Conservation (phyloP, 495 filamentous ascomycete genomes). For the Lasiosphaeria ovina region DNA sequence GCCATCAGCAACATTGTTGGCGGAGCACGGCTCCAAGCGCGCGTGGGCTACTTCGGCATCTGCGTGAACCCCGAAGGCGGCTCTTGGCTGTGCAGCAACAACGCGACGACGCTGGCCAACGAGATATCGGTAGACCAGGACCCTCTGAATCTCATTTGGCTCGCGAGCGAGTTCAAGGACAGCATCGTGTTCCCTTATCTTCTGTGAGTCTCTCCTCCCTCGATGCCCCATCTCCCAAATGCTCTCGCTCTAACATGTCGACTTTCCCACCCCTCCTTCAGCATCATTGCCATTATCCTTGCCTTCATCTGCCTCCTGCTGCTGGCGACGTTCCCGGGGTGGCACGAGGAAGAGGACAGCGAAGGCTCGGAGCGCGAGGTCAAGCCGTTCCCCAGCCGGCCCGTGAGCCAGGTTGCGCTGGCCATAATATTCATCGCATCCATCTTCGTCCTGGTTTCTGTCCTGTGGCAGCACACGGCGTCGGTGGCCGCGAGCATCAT, state of each 20-base stretch:
- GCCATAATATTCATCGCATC: slow-evolving; percentile 77
- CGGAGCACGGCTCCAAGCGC: slow-evolving; percentile 60
- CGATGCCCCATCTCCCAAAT: neutral
- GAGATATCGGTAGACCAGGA: slow-evolving; percentile 69
- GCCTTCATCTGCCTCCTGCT: slow-evolving; percentile 73
- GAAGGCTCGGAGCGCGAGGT: slow-evolving; percentile 65
- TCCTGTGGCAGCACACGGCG: slow-evolving; percentile 83
- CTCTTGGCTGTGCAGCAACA: slow-evolving; percentile 71
- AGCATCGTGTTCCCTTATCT: slow-evolving; percentile 80
- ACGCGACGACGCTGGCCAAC: slow-evolving; percentile 69
- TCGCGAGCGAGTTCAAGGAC: slow-evolving; percentile 75
- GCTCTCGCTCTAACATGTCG: neutral
- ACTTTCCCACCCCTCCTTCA: slow-evolving; percentile 19
- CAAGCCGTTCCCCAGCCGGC: slow-evolving; percentile 74
- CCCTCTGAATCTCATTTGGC: slow-evolving; percentile 78
- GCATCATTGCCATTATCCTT: slow-evolving; percentile 79
- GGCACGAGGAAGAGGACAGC: slow-evolving; percentile 70
- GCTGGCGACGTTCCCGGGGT: slow-evolving; percentile 77
- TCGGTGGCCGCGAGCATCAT: slow-evolving; percentile 91
- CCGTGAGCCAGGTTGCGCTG: slow-evolving; percentile 71
- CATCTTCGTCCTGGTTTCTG: slow-evolving; percentile 74
- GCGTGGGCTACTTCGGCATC: slow-evolving; percentile 71
- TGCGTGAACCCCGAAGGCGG: slow-evolving; percentile 73
- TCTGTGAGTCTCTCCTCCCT: slow-evolving; percentile 46
- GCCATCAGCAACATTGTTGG: slow-evolving; percentile 76